Evolutionary conservation across 208 protist species (phyloP), one percentile per base, ranked within the genome.

Genomic region (Crithidia expoeki): DNA sequence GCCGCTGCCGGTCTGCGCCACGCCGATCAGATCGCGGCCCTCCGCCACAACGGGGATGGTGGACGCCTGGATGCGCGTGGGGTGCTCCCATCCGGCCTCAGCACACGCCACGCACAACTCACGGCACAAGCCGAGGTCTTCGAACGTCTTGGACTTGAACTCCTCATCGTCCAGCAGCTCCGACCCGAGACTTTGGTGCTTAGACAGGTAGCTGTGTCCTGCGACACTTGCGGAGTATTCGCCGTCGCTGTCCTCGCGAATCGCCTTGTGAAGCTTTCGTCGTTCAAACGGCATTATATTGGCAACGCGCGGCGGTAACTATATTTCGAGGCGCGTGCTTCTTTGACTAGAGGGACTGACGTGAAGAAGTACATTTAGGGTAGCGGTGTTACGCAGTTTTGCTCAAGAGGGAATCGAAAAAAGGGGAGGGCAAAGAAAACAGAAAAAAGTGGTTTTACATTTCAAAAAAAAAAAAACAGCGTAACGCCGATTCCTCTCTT

Each of bases 1-100:
- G 60, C 99, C 99, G 50, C 95, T 99, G 28, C 99, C 98, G 17
- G 99, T 99, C 80, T 99, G 95, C 23, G 98, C 98, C 23, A 99
- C 84, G 40, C 98, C 99, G 66, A 99, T 99, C n/a, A 98, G 55
- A 50, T 98, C 94, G 17, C 88, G 80, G 9, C 92, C 97, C 68
- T 96, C 79, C 0, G 98, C 63, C 0, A 97, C 91, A 17, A 94
- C 78, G 32, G 98, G 98, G 50, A 99, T 98, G 25, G 95, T 81
- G 52, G 98, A 81, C 27, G 83, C 80, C 80, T 99, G 98, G 69
- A 99, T 99, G 30, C 90, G 87, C 28, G 97, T 99, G 40, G 98
- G 97, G 72, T 89, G 72, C n/a, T 76, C 72, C 85, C 93, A 99
- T 10, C 94, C 95, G 16, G 96, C 77, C 51, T 96, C 82, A 9